Conservation (phyloP, 345 rosid species). For the Brassica napus region Da-Ae NC_063443.1:4436001-4436500, state of each 20-base stretch:
- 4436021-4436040: not conserved
- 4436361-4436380: conserved; percentile 84
- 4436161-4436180: conserved; percentile 68
- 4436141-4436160: conserved; percentile 76
- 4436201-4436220: conserved; percentile 43
- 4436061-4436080: conserved; percentile 52
- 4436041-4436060: not conserved
- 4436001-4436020: not conserved
- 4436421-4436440: not conserved
- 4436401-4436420: not conserved
- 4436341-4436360: conserved; percentile 66
- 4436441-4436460: not conserved
- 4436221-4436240: not conserved
- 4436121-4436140: conserved; percentile 91
- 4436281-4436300: conserved; percentile 89
- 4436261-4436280: conserved; percentile 69
- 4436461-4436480: not conserved
- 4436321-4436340: conserved; percentile 78
- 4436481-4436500: not conserved
- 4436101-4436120: conserved; percentile 72
- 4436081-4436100: conserved; percentile 87
- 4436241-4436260: not conserved
- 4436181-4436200: conserved; percentile 94
- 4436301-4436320: conserved; percentile 82
- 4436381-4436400: conserved; percentile 61